Evolutionary conservation across 169 alveolate genomes (phyloP).

Genomic region (Cryptosporidium viatorum): DNA sequence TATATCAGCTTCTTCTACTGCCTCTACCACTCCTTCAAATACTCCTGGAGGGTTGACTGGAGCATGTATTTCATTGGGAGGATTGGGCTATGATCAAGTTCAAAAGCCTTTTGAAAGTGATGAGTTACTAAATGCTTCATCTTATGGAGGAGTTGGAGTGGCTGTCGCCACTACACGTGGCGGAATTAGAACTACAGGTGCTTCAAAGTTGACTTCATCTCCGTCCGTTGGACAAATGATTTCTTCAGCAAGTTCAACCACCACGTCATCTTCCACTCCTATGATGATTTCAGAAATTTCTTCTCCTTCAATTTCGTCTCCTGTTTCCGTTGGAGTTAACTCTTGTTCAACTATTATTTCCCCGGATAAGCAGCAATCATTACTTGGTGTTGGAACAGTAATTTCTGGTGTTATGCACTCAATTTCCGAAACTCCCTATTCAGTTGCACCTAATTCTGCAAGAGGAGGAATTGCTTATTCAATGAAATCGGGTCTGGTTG

Average conservation of each 20-base stretch:
- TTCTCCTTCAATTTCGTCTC: constrained; percentile 45
- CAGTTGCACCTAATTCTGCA: neutral
- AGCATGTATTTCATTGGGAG: neutral
- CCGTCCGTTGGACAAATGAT: neutral
- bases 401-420: neutral
- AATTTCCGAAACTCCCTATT: neutral
- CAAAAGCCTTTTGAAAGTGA: constrained; percentile 17
- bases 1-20: constrained; percentile 1
- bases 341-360: constrained; percentile 17
- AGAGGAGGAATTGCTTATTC: constrained; percentile 20
- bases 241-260: constrained; percentile 11
- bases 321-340: constrained; percentile 13
- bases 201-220: neutral
- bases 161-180: neutral
- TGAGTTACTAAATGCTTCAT: neutral
- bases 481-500: neutral
- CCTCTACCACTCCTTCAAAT: constrained; percentile 5
- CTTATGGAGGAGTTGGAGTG: constrained; percentile 8
- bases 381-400: neutral
- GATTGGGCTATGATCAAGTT: neutral
- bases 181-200: neutral
- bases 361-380: constrained; percentile 18
- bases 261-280: constrained; percentile 32
- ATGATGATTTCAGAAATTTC: constrained; percentile 37
- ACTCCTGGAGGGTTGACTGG: constrained; percentile 6